Base-by-base conservation (phyloP, 306 rosid genomes). In the Begonia peltatifolia region DNA sequence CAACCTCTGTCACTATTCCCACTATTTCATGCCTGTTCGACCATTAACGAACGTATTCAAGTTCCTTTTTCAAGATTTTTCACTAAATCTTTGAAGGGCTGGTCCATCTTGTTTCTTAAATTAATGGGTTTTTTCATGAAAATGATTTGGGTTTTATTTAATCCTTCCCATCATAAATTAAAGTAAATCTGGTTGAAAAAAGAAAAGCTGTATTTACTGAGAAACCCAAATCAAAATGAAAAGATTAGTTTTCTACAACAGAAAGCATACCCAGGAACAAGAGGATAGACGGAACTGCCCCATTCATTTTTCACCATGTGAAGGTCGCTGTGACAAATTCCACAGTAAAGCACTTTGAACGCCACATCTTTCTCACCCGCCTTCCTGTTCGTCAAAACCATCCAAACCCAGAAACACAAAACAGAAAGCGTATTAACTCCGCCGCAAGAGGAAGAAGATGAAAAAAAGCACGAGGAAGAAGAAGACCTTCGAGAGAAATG, bases 1-100 rank as follows among this genome's bases (percentile, higher is more conserved):
- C 85, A 6, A 78, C 67, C 60, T 82, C 80, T 10, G 72, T 81
- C 59, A 81, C 89, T 42, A 58, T 64, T 22, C 84, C 89, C 46
- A 57, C 72, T 38, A 81, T 25, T 65, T 81, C 89, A 42, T 81
- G 84, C 35, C 79, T 72, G 12, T 13, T 13, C 54, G 3, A 41
- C n/a, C n/a, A 30, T 30, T 30, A 30, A 30, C 6, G 38, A 30
- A 20, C 4, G 23, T 20, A 20, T 20, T 20, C 23, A 20, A 20
- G 23, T 20, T 20, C 23, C 23, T 20, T 20, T 30, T 30, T 7
- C 8, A 30, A 2, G 23, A 2, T 2, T 20, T 20, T 30, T 30
- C 6, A 30, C 38, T 7, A 30, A 30, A 30, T 30, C 38, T 30
- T 7, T 30, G 38, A 30, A 30, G 38, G 23, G 23, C 2, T 20